Percentiles rank a stretch among this genome's conserved stretches.
Conservation (phyloP, 1,284 basidiomycete species). For the Coniferiporia weirii region DNA sequence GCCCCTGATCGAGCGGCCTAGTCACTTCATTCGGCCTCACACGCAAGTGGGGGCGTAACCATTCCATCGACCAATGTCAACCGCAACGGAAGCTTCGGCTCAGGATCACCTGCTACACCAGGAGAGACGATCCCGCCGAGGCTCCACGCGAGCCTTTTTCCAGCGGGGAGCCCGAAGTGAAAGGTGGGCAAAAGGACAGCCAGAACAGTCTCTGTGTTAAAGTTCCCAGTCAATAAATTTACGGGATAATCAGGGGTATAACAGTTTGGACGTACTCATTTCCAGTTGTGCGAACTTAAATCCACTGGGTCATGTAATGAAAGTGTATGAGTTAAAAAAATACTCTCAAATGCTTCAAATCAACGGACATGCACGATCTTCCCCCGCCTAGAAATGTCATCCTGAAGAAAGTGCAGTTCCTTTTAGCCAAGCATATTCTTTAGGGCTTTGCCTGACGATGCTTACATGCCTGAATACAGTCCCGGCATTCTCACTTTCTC, state of each 20-base stretch:
- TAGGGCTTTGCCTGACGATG: not conserved
- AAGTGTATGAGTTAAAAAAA: not conserved
- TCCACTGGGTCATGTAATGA: not conserved
- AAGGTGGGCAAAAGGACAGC: constrained; percentile 6
- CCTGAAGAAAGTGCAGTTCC: constrained; percentile 14
- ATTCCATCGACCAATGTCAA: too few relatives aligned
- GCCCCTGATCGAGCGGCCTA: too few relatives aligned
- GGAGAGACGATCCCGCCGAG: constrained; percentile 9
- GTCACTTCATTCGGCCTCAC: too few relatives aligned
- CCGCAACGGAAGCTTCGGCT: too few relatives aligned
- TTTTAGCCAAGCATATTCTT: not conserved
- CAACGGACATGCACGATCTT: constrained; percentile 27
- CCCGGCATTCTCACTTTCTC: too few relatives aligned
- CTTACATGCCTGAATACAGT: not conserved
- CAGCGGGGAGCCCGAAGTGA: constrained; percentile 10
- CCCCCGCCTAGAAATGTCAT: constrained; percentile 31
- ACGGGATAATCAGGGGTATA: not conserved
- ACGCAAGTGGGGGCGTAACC: too few relatives aligned
- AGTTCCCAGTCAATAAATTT: not conserved
- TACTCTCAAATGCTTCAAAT: not conserved
- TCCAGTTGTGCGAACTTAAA: constrained; percentile 14
- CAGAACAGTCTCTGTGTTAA: constrained; percentile 6
- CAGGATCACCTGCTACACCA: not conserved
- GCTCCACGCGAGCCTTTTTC: constrained; percentile 9
- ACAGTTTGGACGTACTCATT: constrained; percentile 6